Evolutionary conservation across 345 rosid species (phyloP), one percentile per base, ranked within the genome.

Genomic region (Clarkia xantiana): DNA sequence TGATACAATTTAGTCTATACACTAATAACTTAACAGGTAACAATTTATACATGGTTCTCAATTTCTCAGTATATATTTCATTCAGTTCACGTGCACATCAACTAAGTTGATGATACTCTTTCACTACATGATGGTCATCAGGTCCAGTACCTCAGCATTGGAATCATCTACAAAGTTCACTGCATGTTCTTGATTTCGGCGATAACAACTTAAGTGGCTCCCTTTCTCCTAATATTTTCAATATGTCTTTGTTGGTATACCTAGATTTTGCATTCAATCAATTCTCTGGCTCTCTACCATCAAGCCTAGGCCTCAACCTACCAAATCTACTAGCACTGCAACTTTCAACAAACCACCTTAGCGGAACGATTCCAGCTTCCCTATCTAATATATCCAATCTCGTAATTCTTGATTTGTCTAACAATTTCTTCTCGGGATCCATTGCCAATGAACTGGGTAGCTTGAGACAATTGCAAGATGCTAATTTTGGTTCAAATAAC

Each of bases 111-210:
- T 23, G n/a, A n/a, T n/a, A n/a, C n/a, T n/a, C n/a, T n/a, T n/a
- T n/a, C n/a, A n/a, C n/a, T n/a, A n/a, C n/a, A n/a, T n/a, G n/a
- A n/a, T n/a, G n/a, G n/a, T n/a, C n/a, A n/a, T n/a, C 44, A 11
- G 55, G 55, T 14, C 10, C 22, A 11, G 18, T 52, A 2, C 55
- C 55, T 11, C n/a, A 40, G 11, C 19, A 52, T 52, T 11, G 55
- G 55, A n/a, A n/a, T n/a, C 9, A 40, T 16, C 10, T 52, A n/a
- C 18, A 40, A 18, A 52, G 40, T 41, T n/a, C n/a, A n/a, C 25
- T 52, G 43, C 22, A 52, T 9, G 2, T 14, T 1, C 14, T 52
- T 17, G 8, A n/a, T 12, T 2, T 42, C 9, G 44, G 36, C n/a
- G 11, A 9, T n/a, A 41, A 40, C 29, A 11, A 22, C 44, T 41